Conservation (phyloP, 2,329 filamentous ascomycete species). For the Diaporthe vaccinii region DNA sequence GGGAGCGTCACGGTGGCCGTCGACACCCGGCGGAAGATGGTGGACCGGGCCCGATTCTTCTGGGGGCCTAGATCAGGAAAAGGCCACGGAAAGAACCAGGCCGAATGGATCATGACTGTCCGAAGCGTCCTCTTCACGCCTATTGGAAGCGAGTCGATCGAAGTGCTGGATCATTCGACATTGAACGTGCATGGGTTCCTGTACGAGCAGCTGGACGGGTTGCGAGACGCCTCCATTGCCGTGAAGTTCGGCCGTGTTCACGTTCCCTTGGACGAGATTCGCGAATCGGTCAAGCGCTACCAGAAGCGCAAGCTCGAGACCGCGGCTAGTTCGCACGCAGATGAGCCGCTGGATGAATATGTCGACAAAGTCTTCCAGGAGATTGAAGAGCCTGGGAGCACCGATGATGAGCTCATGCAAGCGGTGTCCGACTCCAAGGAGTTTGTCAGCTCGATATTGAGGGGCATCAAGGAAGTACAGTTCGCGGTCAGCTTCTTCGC, state of each 20-base stretch:
- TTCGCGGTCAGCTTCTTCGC: slow-evolving; percentile 93
- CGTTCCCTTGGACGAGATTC: slow-evolving; percentile 89
- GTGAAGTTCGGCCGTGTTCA: slow-evolving; percentile 93
- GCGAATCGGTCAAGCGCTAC: slow-evolving; percentile 70
- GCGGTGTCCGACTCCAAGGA: slow-evolving; percentile 93
- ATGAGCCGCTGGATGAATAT: slow-evolving; percentile 71
- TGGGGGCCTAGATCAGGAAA: slow-evolving; percentile 79
- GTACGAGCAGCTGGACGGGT: slow-evolving; percentile 85
- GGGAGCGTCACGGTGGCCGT: slow-evolving; percentile 88
- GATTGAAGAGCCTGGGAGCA: slow-evolving; percentile 75
- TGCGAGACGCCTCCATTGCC: slow-evolving; percentile 90
- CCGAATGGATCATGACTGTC: slow-evolving; percentile 92
- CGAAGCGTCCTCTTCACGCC: slow-evolving; percentile 91
- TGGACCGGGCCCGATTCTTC: slow-evolving; percentile 90
- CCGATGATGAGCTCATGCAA: slow-evolving; percentile 78
- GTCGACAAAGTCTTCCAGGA: slow-evolving; percentile 83
- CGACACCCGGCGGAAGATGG: slow-evolving; percentile 91
- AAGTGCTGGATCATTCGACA: slow-evolving; percentile 88
- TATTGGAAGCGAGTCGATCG: slow-evolving; percentile 85
- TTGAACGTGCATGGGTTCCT: slow-evolving; percentile 93
- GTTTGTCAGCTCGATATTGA: slow-evolving; percentile 88
- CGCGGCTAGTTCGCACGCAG: slow-evolving; percentile 50
- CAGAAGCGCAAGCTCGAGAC: slow-evolving; percentile 59
- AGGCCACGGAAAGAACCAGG: slow-evolving; percentile 74
- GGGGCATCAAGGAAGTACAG: slow-evolving; percentile 96